Conservation (phyloP, 352 stramenopile genomes). For the Globisporangium acanthophoron region DNA sequence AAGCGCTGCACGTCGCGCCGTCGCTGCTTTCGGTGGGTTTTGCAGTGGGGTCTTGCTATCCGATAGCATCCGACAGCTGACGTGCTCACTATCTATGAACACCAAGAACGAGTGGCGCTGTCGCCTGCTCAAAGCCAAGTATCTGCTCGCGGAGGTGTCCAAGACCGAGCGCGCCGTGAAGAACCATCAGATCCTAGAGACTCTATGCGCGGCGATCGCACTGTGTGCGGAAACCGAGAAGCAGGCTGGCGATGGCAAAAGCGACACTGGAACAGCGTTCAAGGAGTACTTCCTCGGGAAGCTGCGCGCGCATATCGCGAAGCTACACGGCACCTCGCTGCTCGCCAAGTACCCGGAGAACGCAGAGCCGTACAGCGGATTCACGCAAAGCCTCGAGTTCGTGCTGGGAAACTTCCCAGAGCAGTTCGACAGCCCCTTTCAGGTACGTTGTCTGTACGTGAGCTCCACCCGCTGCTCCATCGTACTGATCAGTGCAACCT, state of each 20-base stretch:
- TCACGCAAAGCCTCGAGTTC: slow-evolving; percentile 46
- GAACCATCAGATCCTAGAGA: slow-evolving; percentile 36
- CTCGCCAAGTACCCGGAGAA: slow-evolving; percentile 20
- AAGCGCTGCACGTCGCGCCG: slow-evolving; percentile 16
- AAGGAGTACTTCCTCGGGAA: slow-evolving; percentile 47
- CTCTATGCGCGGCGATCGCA: slow-evolving; percentile 41
- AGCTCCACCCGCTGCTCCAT: no score
- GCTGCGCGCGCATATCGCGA: slow-evolving; percentile 43
- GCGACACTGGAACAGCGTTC: slow-evolving; percentile 13
- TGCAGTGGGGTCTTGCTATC: neutral
- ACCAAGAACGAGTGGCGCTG: slow-evolving; percentile 32
- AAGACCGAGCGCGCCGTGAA: slow-evolving; percentile 29
- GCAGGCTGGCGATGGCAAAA: neutral
- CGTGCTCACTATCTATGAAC: neutral
- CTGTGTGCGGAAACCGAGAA: slow-evolving; percentile 20
- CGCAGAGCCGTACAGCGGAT: slow-evolving; percentile 10
- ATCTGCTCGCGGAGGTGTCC: slow-evolving; percentile 37
- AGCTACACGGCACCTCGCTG: slow-evolving; percentile 41
- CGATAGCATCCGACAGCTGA: neutral
- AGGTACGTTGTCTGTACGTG: slow-evolving; percentile 22
- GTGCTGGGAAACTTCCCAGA: slow-evolving; percentile 40
- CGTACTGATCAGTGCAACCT: neutral
- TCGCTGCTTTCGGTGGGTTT: neutral
- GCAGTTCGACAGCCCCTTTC: slow-evolving; percentile 38
- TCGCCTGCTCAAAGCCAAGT: slow-evolving; percentile 51